These are phyloP conservation scores for Penicillium psychrosexuale DNA, from an alignment of 2,329 filamentous ascomycete genomes.

Conservation along the genomic window DNA sequence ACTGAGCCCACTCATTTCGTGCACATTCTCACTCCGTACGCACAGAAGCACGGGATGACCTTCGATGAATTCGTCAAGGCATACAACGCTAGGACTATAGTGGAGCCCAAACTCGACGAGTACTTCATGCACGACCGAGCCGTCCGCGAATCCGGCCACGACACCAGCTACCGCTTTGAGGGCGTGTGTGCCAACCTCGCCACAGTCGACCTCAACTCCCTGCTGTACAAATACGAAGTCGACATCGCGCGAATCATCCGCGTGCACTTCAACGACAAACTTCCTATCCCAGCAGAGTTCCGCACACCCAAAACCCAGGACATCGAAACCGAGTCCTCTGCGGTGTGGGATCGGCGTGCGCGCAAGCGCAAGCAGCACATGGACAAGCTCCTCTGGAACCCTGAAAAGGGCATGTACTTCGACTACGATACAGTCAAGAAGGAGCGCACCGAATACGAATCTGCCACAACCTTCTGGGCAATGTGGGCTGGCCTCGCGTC, in stretches of 20 bases:
- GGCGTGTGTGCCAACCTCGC: slow-evolving; percentile 82
- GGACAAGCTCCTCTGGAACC: slow-evolving; percentile 92
- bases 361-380: slow-evolving; percentile 79
- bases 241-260: slow-evolving; percentile 88
- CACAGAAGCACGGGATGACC: slow-evolving; percentile 75
- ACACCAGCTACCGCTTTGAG: slow-evolving; percentile 92
- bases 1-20: slow-evolving; percentile 85
- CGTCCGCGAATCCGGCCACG: slow-evolving; percentile 93
- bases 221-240: slow-evolving; percentile 94
- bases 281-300: slow-evolving; percentile 80
- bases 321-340: slow-evolving; percentile 73
- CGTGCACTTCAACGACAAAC: slow-evolving; percentile 74
- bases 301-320: slow-evolving; percentile 64
- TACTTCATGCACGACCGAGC: slow-evolving; percentile 97
- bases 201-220: slow-evolving; percentile 89
- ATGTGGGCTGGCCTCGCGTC: slow-evolving; percentile 91
- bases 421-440: slow-evolving; percentile 88
- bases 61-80: slow-evolving; percentile 82
- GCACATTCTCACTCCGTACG: slow-evolving; percentile 77
- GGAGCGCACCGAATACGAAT: slow-evolving; percentile 79
- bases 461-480: slow-evolving; percentile 92
- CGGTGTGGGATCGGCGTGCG: slow-evolving; percentile 85
- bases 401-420: slow-evolving; percentile 91
- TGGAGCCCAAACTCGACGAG: slow-evolving; percentile 84
- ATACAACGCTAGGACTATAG: slow-evolving; percentile 75